Evolutionary conservation across 169 alveolate genomes (phyloP).

Genomic region (Plasmodium gonderi): DNA sequence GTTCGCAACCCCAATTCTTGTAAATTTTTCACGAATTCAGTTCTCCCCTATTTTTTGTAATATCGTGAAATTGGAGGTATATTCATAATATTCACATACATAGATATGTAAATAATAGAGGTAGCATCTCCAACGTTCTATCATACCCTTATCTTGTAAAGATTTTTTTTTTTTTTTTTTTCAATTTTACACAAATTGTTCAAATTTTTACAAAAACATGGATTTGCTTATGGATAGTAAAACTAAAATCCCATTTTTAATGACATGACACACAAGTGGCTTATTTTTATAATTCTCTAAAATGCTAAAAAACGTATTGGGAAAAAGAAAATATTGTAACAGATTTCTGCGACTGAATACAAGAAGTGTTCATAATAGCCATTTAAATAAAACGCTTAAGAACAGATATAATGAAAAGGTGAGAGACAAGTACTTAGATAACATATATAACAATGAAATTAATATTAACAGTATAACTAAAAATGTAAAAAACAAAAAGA

Average conservation of each 20-base stretch:
- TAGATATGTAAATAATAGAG: neutral
- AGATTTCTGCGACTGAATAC: conserved; percentile 2
- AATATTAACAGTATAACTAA: conserved; percentile 31
- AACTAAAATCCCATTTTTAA: neutral
- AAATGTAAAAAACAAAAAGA: conserved; percentile 36
- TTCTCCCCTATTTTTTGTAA: neutral
- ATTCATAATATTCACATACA: neutral
- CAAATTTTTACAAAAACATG: neutral
- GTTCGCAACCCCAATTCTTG: neutral
- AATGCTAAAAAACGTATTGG: conserved; percentile 33
- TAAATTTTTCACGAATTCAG: neutral
- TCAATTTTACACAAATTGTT: neutral
- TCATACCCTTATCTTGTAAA: neutral
- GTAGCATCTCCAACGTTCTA: neutral
- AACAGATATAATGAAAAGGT: conserved; percentile 62
- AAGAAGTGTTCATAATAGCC: conserved; percentile 70
- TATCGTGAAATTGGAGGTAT: neutral
- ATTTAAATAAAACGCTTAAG: conserved; percentile 49
- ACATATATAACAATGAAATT: conserved; percentile 72
- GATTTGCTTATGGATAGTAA: neutral
- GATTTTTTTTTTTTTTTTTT: neutral
- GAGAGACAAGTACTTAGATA: conserved; percentile 70
- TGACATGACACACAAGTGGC: neutral
- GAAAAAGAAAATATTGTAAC: conserved; percentile 19
- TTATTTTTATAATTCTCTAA: neutral